A percentile compares a stretch with the other conserved stretches of the same genome.
These are phyloP conservation scores for Boletus rubropictus DNA, from an alignment of 768 basidiomycete genomes.

Conservation along the genomic window DNA sequence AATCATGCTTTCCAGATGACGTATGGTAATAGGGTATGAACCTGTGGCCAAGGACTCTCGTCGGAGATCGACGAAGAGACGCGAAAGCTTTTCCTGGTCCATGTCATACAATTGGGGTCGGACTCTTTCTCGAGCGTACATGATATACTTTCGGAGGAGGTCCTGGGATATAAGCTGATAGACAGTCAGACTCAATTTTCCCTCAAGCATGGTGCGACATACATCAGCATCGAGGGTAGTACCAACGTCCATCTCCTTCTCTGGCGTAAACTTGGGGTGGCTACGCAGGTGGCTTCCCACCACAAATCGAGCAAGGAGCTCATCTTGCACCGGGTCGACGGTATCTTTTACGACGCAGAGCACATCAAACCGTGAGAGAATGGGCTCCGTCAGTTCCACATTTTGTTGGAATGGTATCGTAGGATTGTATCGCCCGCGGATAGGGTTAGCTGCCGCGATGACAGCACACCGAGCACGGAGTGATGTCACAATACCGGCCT, in stretches of 20 bases:
- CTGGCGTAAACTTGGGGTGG: slow-evolving; percentile 87
- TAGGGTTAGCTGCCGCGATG: slow-evolving; percentile 96
- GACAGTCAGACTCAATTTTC: slow-evolving; percentile 9
- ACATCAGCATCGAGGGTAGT: slow-evolving; percentile 89
- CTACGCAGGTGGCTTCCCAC: slow-evolving; percentile 93
- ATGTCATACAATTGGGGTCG: slow-evolving; percentile 90
- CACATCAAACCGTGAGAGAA: slow-evolving; percentile 96
- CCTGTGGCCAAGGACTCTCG: slow-evolving; percentile 96
- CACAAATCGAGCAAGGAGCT: slow-evolving; percentile 94
- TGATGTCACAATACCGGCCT: slow-evolving; percentile 98
- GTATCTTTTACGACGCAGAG: slow-evolving; percentile 97
- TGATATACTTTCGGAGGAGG: slow-evolving; percentile 93
- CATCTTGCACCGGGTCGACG: slow-evolving; percentile 95
- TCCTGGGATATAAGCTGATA: slow-evolving; percentile 93
- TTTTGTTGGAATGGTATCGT: slow-evolving; percentile 98
- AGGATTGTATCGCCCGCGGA: slow-evolving; percentile 95
- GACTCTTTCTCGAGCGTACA: slow-evolving; percentile 94
- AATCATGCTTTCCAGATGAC: slow-evolving; percentile 98
- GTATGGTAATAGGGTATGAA: slow-evolving; percentile 97
- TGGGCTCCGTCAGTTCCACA: slow-evolving; percentile 97
- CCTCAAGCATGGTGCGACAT: slow-evolving; percentile 28
- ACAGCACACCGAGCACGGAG: slow-evolving; percentile 97
- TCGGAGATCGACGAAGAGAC: slow-evolving; percentile 92
- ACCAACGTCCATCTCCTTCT: slow-evolving; percentile 85
- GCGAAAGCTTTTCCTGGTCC: slow-evolving; percentile 90